phyloP scores from a whole-genome alignment of 2,329 filamentous ascomycete species.

The Sporothrix pallida region DNA sequence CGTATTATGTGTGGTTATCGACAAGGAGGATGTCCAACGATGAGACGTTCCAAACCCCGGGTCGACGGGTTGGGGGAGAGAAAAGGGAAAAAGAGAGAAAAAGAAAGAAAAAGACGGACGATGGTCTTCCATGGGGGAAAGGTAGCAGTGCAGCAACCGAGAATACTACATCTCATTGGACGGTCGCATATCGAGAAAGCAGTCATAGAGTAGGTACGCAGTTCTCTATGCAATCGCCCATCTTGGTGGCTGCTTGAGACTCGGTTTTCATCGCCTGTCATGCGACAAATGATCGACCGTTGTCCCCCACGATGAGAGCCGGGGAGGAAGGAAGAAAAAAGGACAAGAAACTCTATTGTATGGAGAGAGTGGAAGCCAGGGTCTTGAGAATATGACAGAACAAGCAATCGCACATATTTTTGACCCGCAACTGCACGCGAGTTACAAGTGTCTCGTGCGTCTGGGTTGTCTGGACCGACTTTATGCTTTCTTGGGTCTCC shows the following conservation, averaged over 20 bases:
- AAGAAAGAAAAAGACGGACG: background rate
- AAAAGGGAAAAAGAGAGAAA: background rate
- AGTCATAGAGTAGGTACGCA: too few species aligned
- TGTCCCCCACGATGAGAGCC: background rate
- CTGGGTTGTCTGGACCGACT: background rate
- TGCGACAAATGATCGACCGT: slow-evolving; percentile 25
- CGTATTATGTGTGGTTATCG: background rate
- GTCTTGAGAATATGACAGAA: background rate
- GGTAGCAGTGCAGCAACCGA: too few species aligned
- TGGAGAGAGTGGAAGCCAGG: background rate
- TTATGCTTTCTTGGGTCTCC: slow-evolving; percentile 16
- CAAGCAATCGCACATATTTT: background rate
- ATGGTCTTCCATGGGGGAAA: slow-evolving; percentile 3
- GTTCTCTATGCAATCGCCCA: too few species aligned
- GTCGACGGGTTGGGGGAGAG: slow-evolving; percentile 11
- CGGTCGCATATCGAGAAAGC: too few species aligned
- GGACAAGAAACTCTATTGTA: background rate
- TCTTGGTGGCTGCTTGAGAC: background rate
- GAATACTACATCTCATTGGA: background rate
- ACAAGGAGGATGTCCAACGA: background rate
- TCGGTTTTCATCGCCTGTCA: background rate
- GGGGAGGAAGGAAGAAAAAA: background rate
- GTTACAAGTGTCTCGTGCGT: background rate
- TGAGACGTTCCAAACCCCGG: slow-evolving; percentile 33
- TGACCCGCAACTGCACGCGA: background rate